Evolutionary conservation across 2,329 filamentous ascomycete genomes (phyloP).

Genomic region (Claviceps humidiphila): DNA sequence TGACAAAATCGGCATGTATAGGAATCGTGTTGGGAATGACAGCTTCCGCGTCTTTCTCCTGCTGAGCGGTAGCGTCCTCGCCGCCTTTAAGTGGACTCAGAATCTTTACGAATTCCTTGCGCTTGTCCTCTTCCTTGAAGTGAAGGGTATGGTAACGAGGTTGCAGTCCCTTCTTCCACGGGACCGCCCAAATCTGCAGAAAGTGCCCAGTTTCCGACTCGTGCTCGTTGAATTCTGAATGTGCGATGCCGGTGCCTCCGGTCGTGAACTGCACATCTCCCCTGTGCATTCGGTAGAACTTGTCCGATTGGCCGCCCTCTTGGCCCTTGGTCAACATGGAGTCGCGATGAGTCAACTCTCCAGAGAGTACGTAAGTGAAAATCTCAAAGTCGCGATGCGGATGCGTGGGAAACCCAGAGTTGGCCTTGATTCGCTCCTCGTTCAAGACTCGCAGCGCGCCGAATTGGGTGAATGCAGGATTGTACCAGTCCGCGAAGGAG

Average conservation of each 20-base stretch:
- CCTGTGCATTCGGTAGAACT: conserved; percentile 58
- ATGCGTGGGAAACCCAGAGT: conserved; percentile 72
- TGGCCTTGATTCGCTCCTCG: conserved; percentile 67
- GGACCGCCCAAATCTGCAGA: conserved; percentile 77
- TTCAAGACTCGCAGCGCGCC: conserved; percentile 76
- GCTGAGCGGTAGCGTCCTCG: conserved; percentile 41
- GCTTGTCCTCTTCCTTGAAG: conserved; percentile 62
- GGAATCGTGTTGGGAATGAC: conserved; percentile 56
- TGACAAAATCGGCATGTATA: conserved; percentile 72
- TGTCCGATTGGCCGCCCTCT: conserved; percentile 45
- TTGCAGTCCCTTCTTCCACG: conserved; percentile 58
- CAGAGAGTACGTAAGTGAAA: conserved; percentile 75
- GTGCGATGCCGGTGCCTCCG: conserved; percentile 68
- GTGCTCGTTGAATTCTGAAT: conserved; percentile 74
- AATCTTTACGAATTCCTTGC: conserved; percentile 57
- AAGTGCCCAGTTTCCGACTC: conserved; percentile 61
- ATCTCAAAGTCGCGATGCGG: conserved; percentile 80
- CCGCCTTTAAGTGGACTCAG: conserved; percentile 63
- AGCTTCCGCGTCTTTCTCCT: conserved; percentile 53
- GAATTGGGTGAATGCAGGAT: conserved; percentile 54
- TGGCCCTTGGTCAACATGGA: conserved; percentile 62
- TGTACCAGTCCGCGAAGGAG: conserved; percentile 61
- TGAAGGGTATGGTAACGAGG: conserved; percentile 65
- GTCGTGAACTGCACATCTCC: conserved; percentile 86
- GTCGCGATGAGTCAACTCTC: conserved; percentile 79